Conservation (phyloP, 1,139 yeast genomes). For the Arxiozyma slooffiae region DNA sequence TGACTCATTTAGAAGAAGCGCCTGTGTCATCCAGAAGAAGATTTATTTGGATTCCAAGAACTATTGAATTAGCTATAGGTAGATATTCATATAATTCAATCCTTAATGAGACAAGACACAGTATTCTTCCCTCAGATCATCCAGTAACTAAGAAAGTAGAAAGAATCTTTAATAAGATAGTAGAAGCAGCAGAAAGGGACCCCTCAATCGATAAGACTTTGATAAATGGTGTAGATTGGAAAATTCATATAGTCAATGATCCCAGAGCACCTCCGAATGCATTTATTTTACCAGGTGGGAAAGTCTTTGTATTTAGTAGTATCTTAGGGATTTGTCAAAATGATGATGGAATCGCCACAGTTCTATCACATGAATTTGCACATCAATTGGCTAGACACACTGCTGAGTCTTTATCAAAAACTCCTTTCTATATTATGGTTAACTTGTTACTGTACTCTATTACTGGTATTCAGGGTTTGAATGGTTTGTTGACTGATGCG, state of each 20-base stretch:
- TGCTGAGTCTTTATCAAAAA: constrained; percentile 63
- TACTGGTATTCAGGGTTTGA: constrained; percentile 46
- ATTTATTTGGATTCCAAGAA: constrained; percentile 62
- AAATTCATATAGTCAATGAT: constrained; percentile 69
- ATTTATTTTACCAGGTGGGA: constrained; percentile 91
- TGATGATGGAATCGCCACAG: constrained; percentile 91
- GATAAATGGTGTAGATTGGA: constrained; percentile 47
- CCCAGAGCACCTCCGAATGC: constrained; percentile 79
- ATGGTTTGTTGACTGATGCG: constrained; percentile 48
- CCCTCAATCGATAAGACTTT: constrained; percentile 30
- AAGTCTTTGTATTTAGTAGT: constrained; percentile 77
- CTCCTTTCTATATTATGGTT: constrained; percentile 47
- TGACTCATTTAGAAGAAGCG: constrained; percentile 64
- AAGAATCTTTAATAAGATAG: constrained; percentile 51
- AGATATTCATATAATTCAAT: constrained; percentile 57
- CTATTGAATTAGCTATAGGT: constrained; percentile 61
- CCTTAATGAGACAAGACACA: constrained; percentile 38
- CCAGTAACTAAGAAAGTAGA: constrained; percentile 50
- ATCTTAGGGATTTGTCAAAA: constrained; percentile 70
- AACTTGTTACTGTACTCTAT: constrained; percentile 42
- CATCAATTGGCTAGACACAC: constrained; percentile 91
- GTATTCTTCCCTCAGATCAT: constrained; percentile 44
- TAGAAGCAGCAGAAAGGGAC: constrained; percentile 44
- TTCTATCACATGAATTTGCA: constrained; percentile 82
- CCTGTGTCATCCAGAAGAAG: constrained; percentile 72